phyloP scores from a whole-genome alignment of 352 stramenopile species.

The Phytopythium litorale region DNA sequence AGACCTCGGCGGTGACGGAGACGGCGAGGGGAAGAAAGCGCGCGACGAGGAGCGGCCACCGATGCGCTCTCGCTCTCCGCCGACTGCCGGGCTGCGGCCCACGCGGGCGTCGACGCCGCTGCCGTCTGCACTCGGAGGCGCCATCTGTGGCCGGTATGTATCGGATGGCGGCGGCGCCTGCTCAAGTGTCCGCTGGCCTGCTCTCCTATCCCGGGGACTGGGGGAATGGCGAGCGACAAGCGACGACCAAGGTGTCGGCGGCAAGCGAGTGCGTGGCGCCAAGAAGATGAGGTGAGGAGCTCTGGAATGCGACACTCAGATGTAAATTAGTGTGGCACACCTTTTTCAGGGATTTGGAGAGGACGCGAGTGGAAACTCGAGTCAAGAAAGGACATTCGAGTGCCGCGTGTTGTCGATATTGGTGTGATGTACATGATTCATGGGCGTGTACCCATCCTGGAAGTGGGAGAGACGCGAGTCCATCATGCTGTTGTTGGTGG shows the following conservation, averaged over 20 bases:
- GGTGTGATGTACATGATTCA: not conserved
- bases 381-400: no score
- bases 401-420: not conserved
- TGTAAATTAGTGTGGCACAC: no score
- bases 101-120: not conserved
- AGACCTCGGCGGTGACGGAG: not conserved
- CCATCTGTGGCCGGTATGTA: not conserved
- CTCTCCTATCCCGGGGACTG: not conserved
- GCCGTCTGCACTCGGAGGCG: conserved; percentile 4
- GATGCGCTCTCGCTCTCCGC: not conserved
- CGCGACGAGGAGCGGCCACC: conserved; percentile 6
- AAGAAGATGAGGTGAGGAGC: not conserved
- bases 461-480: not conserved
- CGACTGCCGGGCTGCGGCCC: not conserved
- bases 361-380: no score
- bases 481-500: not conserved
- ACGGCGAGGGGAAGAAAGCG: conserved; percentile 9
- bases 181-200: not conserved
- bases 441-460: not conserved
- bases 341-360: no score
- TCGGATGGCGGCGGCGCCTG: not conserved
- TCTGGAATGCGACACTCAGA: no score
- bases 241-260: no score
- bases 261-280: not conserved
- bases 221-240: no score